Evolutionary conservation across 768 basidiomycete species (phyloP).

Genomic region (Panaeolus papilionaceus): DNA sequence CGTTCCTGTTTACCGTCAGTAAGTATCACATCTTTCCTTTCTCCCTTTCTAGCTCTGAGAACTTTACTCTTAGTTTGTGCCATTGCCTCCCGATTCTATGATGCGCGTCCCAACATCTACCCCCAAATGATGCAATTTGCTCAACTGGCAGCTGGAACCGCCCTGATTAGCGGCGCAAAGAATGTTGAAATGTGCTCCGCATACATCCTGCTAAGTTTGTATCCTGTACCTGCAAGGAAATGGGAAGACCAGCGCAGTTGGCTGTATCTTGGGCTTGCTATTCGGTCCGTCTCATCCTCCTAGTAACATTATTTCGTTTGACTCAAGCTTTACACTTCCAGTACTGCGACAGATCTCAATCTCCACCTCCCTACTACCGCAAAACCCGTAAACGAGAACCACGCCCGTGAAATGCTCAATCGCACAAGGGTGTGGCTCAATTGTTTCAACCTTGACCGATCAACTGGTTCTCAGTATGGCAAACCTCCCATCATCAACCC

Average conservation of each 20-base stretch:
- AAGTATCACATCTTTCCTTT: conserved; percentile 38
- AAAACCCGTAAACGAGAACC: conserved; percentile 78
- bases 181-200: conserved; percentile 86
- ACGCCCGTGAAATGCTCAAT: conserved; percentile 87
- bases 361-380: conserved; percentile 79
- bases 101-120: conserved; percentile 74
- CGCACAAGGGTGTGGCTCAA: conserved; percentile 90
- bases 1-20: conserved; percentile 93
- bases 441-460: conserved; percentile 91
- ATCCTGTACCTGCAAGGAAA: conserved; percentile 73
- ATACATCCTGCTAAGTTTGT: conserved; percentile 81
- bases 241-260: conserved; percentile 94
- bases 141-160: conserved; percentile 77
- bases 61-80: conserved; percentile 69
- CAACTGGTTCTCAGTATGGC: conserved; percentile 88
- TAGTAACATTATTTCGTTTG: conserved; percentile 15
- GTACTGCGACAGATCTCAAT: conserved; percentile 89
- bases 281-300: conserved; percentile 56
- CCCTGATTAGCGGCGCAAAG: conserved; percentile 78
- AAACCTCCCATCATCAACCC: conserved; percentile 83
- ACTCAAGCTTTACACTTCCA: conserved; percentile 34
- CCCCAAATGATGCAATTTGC: conserved; percentile 75
- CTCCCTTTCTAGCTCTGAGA: conserved; percentile 4
- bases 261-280: conserved; percentile 89
- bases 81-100: conserved; percentile 83